Evolutionary conservation across 2,329 filamentous ascomycete species (phyloP).

Genomic region (Fusarium sp.): DNA sequence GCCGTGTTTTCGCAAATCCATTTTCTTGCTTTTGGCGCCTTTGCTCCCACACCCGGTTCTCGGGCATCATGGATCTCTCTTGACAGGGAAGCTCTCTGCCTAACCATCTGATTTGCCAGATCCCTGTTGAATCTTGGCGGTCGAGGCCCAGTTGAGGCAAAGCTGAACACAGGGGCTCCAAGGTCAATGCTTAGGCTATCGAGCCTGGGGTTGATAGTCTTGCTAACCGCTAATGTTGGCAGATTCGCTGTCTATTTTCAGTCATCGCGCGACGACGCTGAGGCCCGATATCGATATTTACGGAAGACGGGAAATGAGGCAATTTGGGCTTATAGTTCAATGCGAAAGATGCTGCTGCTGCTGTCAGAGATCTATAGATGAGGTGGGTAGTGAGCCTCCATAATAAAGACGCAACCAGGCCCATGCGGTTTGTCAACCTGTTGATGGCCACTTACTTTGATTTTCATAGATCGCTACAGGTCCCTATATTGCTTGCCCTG

Average conservation of each 20-base stretch:
- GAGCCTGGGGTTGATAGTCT: conserved; percentile 23
- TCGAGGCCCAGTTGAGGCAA: conserved; percentile 17
- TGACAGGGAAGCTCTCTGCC: conserved; percentile 3
- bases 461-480: neutral
- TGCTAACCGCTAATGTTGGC: conserved; percentile 9
- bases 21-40: conserved; percentile 1
- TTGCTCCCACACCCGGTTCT: conserved; percentile 1
- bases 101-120: neutral
- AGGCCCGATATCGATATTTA: neutral
- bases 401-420: conserved; percentile 19
- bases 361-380: conserved; percentile 1
- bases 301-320: conserved; percentile 11
- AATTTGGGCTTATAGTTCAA: too few relatives aligned
- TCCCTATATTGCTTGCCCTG: neutral
- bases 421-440: neutral
- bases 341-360: neutral
- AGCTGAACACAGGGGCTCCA: conserved; percentile 29
- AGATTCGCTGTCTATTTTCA: conserved; percentile 8
- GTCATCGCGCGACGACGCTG: neutral
- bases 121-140: conserved; percentile 9
- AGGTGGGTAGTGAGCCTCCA: neutral
- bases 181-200: conserved; percentile 19
- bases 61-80: conserved; percentile 1
- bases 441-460: neutral
- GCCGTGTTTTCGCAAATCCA: neutral